Base-by-base conservation (phyloP, 1,139 yeast genomes). In the Schizosaccharomyces versatilis region DNA sequence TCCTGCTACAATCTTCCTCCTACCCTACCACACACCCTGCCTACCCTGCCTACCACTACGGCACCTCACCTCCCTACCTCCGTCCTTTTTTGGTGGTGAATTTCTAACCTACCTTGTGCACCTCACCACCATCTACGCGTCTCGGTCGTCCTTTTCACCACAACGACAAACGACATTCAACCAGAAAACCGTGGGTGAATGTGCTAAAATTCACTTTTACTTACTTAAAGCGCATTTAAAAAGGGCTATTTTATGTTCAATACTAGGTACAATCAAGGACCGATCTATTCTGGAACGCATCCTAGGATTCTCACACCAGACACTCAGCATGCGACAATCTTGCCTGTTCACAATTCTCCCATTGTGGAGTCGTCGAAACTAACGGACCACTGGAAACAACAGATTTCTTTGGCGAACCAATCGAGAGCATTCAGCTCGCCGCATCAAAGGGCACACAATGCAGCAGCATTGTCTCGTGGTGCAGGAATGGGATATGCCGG, bases 381-480 rank as follows among this genome's bases (percentile, higher is more conserved):
- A 19, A 19, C 49, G 19, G 49, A 44, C 10, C 49, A 44, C 32
- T 44, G 49, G 49, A 44, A 44, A 44, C 49, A 44, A 36, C 49
- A 44, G 32, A 44, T 44, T 6, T n/a, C 49, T 19, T 14, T 44
- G 10, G 49, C 49, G 9, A 44, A 32, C 12, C 49, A 44, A 36
- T 44, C 49, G 14, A 44, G 49, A 32, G 36, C 49, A n/a, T 44
- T 44, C 49, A 44, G 49, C 14, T 44, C 49, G 7, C 49, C 49
- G n/a, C 49, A 44, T n/a, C 49, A 44, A 44, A 32, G 49, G 8
- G 49, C 49, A 8, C 49, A 44, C 12, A 44, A 44, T 44, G 49
- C 49, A 7, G 49, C 49, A 8, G 49, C 49, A 19, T 44, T 44
- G 32, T 32, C 49, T 24, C 49, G 49, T 8, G 32, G 36, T 19